These are phyloP conservation scores for Oenanthe sinensis DNA, from an alignment of 129 eudicot species.

Conservation along the genomic window DNA sequence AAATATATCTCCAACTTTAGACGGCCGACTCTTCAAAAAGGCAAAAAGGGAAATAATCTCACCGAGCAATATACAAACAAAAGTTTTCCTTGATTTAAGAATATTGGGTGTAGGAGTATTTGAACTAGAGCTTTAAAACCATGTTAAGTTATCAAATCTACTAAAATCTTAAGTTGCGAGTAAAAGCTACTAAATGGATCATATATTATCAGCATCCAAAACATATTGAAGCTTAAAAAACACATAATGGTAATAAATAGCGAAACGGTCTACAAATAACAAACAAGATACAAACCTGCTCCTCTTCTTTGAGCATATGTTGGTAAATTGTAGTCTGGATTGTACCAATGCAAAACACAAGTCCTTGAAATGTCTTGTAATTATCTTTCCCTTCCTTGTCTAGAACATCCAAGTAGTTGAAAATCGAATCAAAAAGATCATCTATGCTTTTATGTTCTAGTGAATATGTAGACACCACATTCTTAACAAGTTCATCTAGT, in stretches of 20 bases:
- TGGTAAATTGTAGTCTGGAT: constrained; percentile 52
- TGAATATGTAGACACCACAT: constrained; percentile 65
- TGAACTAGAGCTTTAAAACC: not conserved
- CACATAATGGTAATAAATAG: not conserved
- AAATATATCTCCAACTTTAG: not conserved
- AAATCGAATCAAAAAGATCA: constrained; percentile 41
- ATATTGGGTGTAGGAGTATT: too few species aligned
- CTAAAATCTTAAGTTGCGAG: not conserved
- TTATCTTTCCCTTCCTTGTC: constrained; percentile 27
- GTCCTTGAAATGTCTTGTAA: constrained; percentile 47
- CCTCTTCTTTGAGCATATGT: constrained; percentile 94
- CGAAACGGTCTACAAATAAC: not conserved
- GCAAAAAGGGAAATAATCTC: not conserved
- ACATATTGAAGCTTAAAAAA: not conserved
- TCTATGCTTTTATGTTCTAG: constrained; percentile 71
- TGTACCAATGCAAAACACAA: constrained; percentile 52
- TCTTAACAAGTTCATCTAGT: constrained; percentile 66
- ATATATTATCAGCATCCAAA: not conserved
- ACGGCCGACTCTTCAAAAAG: too few species aligned
- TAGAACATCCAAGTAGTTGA: constrained; percentile 44
- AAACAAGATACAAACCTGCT: constrained; percentile 43
- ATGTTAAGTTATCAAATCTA: not conserved
- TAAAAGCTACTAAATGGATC: not conserved
- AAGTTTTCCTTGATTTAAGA: not conserved
- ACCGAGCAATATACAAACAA: not conserved